These are phyloP conservation scores for Sistotremastrum suecicum DNA, from an alignment of 768 basidiomycete genomes.

Conservation along the genomic window DNA sequence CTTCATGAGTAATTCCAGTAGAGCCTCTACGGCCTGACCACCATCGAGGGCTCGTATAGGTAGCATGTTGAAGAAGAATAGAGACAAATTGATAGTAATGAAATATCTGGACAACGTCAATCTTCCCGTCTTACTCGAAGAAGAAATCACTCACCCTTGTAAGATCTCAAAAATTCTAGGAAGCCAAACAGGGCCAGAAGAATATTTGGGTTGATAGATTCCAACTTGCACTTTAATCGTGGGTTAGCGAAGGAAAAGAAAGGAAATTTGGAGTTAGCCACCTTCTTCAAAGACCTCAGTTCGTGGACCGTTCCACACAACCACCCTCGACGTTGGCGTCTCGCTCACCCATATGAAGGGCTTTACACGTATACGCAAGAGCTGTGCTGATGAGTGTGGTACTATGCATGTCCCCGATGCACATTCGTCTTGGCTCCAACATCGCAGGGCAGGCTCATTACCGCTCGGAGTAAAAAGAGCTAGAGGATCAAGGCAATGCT, in stretches of 20 bases:
- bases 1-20: constrained; percentile 10
- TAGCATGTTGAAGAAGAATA: constrained; percentile 73
- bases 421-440: constrained; percentile 25
- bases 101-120: constrained; percentile 34
- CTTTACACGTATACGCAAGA: constrained; percentile 42
- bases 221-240: constrained; percentile 36
- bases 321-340: constrained; percentile 19
- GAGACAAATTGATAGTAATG: constrained; percentile 52
- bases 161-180: constrained; percentile 13
- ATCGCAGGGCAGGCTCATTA: constrained; percentile 22
- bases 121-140: constrained; percentile 37
- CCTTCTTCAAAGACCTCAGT: constrained; percentile 56
- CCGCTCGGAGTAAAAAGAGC: constrained; percentile 25
- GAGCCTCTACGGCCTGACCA: constrained; percentile 32
- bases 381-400: constrained; percentile 32
- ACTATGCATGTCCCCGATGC: constrained; percentile 34
- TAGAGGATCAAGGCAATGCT: constrained; percentile 45
- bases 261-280: constrained; percentile 15
- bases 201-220: neutral
- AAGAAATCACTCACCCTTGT: constrained; percentile 27
- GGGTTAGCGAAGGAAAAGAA: constrained; percentile 1
- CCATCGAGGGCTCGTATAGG: constrained; percentile 67
- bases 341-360: constrained; percentile 3
- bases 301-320: constrained; percentile 65
- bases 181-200: constrained; percentile 25